Evolutionary conservation across 73 alveolate species (phyloP).

Genomic region (Paramecium primaurelia): DNA sequence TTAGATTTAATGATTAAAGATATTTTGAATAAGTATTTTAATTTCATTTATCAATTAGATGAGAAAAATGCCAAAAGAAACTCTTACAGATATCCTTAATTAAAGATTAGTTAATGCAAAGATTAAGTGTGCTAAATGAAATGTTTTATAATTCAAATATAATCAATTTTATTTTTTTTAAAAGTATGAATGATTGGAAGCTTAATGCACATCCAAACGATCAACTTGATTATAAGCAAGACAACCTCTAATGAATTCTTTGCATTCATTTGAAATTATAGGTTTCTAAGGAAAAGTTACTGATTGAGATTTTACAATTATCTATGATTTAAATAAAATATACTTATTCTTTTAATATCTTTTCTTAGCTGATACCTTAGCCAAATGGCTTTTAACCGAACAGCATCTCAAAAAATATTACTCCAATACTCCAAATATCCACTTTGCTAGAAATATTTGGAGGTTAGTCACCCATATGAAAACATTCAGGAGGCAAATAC

Average conservation of each 20-base stretch:
- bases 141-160: not conserved
- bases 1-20: constrained; percentile 35
- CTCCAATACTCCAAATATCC: constrained; percentile 77
- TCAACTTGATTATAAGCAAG: constrained; percentile 41
- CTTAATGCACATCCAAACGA: constrained; percentile 52
- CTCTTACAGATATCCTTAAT: not conserved
- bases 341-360: constrained; percentile 44
- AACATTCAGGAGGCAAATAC: constrained; percentile 93
- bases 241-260: constrained; percentile 50
- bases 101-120: constrained; percentile 11
- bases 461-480: constrained; percentile 76
- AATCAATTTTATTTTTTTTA: constrained; percentile 11
- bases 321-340: not conserved
- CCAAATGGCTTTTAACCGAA: constrained; percentile 72
- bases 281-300: constrained; percentile 55
- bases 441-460: constrained; percentile 56
- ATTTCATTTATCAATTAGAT: not conserved
- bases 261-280: constrained; percentile 41
- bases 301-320: constrained; percentile 37
- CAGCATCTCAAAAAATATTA: constrained; percentile 62
- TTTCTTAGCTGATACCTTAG: constrained; percentile 32
- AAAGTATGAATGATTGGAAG: constrained; percentile 48
- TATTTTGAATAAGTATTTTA: constrained; percentile 37
- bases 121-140: constrained; percentile 23
- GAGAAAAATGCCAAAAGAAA: constrained; percentile 43